phyloP scores from a whole-genome alignment of 176 grass and related monocot genomes.

The Tillandsia fasciculata region DNA sequence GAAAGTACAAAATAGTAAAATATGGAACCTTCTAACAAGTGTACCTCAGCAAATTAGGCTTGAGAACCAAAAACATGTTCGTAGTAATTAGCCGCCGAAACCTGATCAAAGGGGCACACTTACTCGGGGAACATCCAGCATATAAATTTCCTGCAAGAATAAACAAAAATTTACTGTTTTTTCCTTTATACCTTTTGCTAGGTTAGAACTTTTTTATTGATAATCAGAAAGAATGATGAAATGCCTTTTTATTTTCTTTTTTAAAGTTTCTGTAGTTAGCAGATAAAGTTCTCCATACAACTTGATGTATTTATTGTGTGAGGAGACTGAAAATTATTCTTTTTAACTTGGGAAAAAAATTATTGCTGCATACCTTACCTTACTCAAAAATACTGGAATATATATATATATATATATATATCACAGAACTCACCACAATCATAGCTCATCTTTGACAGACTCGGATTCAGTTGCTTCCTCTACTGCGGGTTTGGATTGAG shows the following conservation, averaged over 20 bases:
- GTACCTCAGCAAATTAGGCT: neutral
- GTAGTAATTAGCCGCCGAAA: neutral
- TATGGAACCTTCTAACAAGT: neutral
- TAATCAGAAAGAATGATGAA: neutral
- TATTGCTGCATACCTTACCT: too few relatives aligned
- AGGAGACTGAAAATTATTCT: too few relatives aligned
- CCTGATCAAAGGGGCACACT: neutral
- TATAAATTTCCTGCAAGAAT: neutral
- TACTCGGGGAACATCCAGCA: neutral
- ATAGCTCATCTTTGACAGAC: slow-evolving; percentile 66
- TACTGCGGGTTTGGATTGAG: slow-evolving; percentile 14
- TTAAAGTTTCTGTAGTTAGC: too few relatives aligned
- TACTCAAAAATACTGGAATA: neutral
- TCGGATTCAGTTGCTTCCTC: slow-evolving; percentile 16
- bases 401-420: neutral
- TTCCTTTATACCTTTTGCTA: neutral
- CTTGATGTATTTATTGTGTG: too few relatives aligned
- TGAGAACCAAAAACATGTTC: neutral
- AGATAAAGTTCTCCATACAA: too few relatives aligned
- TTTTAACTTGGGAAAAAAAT: too few relatives aligned
- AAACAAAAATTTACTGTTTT: neutral
- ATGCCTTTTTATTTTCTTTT: too few relatives aligned
- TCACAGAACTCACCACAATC: slow-evolving; percentile 21
- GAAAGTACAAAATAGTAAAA: neutral
- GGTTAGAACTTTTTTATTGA: neutral